These are phyloP conservation scores for Mycosphaerelloides madeirae DNA, from an alignment of 2,329 filamentous ascomycete genomes.

Conservation along the genomic window DNA sequence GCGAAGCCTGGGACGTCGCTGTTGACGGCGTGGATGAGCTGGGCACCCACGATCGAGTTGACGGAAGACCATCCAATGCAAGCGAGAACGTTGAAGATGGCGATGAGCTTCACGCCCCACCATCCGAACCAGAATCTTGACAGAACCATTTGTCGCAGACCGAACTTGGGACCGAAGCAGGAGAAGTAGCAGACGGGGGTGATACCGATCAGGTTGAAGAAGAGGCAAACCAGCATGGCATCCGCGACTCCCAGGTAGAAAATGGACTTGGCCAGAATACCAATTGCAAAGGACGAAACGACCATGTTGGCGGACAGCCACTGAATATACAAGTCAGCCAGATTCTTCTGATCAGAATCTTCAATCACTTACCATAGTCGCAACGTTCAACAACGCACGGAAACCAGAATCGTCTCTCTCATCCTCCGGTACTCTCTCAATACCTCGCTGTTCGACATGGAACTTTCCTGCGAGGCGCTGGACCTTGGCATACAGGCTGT, in stretches of 20 bases:
- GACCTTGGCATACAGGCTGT: conserved; percentile 53
- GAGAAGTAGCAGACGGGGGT: conserved; percentile 72
- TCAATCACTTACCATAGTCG: conserved; percentile 58
- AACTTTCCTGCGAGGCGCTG: conserved; percentile 61
- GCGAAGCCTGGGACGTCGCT: conserved; percentile 63
- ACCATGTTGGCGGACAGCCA: conserved; percentile 78
- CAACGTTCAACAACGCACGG: conserved; percentile 56
- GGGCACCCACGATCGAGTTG: conserved; percentile 74
- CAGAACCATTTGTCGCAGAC: conserved; percentile 75
- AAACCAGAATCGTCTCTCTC: conserved; percentile 61
- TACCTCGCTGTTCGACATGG: conserved; percentile 68
- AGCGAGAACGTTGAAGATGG: conserved; percentile 64
- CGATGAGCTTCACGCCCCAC: conserved; percentile 44
- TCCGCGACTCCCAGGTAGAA: conserved; percentile 70
- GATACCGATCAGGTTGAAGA: conserved; percentile 71
- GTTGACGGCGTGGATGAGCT: conserved; percentile 72
- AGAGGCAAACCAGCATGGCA: conserved; percentile 64
- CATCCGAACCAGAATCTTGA: conserved; percentile 69
- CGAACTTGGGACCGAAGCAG: conserved; percentile 69
- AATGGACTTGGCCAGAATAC: conserved; percentile 63
- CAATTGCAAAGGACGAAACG: conserved; percentile 70
- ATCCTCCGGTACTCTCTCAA: conserved; percentile 67
- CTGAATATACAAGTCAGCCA: conserved; percentile 36
- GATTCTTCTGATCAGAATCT: not conserved
- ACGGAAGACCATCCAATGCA: conserved; percentile 72